Evolutionary conservation across 768 basidiomycete genomes (phyloP).

Genomic region (Lentinula aciculospora): DNA sequence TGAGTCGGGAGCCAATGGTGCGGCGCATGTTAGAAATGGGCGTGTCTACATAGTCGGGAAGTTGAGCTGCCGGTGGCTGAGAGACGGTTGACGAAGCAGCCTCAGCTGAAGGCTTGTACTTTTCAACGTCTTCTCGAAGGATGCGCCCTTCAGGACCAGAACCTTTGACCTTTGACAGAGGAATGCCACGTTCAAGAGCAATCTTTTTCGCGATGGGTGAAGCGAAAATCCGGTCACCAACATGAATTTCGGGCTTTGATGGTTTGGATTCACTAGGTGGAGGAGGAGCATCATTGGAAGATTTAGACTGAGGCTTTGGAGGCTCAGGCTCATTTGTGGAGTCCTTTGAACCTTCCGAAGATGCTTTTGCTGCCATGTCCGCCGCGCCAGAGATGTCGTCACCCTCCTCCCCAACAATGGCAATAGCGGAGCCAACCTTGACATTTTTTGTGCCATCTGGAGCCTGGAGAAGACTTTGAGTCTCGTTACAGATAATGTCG

Average conservation of each 20-base stretch:
- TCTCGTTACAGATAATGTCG: background rate
- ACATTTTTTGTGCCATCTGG: conserved; percentile 85
- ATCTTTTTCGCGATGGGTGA: conserved; percentile 96
- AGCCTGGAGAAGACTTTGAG: conserved; percentile 38
- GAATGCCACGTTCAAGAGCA: conserved; percentile 90
- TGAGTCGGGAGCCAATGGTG: conserved; percentile 83
- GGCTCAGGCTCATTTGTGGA: conserved; percentile 31
- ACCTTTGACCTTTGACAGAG: conserved; percentile 85
- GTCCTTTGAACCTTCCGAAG: conserved; percentile 36
- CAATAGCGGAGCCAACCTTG: conserved; percentile 83
- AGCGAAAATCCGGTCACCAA: conserved; percentile 86
- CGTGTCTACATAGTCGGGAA: conserved; percentile 79
- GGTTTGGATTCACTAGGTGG: conserved; percentile 29
- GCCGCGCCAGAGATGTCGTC: conserved; percentile 86
- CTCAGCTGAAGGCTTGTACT: conserved; percentile 55
- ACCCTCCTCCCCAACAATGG: conserved; percentile 90
- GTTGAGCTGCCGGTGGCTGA: conserved; percentile 43
- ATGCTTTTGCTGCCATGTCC: conserved; percentile 62
- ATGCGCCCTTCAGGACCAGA: conserved; percentile 93
- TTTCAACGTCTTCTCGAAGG: conserved; percentile 91
- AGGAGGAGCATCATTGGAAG: conserved; percentile 19
- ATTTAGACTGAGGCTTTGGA: conserved; percentile 29
- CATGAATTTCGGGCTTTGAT: conserved; percentile 49
- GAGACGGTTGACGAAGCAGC: conserved; percentile 37
- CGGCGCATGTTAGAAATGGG: conserved; percentile 94